A percentile compares a stretch with the other conserved stretches of the same genome.
Conservation (phyloP, 768 basidiomycete genomes). For the Megacollybia marginata region DNA sequence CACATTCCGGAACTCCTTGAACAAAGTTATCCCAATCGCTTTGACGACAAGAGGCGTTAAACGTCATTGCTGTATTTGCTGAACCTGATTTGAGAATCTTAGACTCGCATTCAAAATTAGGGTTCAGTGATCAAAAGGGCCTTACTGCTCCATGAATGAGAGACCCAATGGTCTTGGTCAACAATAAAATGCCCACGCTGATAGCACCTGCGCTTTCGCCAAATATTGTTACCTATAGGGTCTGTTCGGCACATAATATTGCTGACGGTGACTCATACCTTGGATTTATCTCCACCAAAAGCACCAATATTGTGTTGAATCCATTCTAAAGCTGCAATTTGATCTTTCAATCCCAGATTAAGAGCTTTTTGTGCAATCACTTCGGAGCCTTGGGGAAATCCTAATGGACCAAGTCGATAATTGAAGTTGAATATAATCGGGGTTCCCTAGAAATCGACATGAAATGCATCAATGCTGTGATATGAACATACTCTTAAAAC, state of each 20-base stretch:
- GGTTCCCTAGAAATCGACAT: constrained; percentile 5
- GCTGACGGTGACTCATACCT: constrained; percentile 10
- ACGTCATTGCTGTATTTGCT: too few relatives aligned
- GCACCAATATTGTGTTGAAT: constrained; percentile 36
- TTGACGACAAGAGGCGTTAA: too few relatives aligned
- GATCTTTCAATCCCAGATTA: constrained; percentile 23
- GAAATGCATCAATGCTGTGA: neutral
- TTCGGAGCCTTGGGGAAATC: constrained; percentile 26
- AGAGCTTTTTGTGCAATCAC: constrained; percentile 13
- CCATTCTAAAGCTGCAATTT: constrained; percentile 22
- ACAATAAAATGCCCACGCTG: constrained; percentile 15
- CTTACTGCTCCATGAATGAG: constrained; percentile 12
- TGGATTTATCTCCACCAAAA: constrained; percentile 34
- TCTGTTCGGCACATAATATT: too few relatives aligned
- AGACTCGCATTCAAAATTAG: too few relatives aligned
- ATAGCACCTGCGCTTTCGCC: constrained; percentile 32
- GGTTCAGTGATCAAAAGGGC: too few relatives aligned
- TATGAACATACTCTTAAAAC: constrained; percentile 4
- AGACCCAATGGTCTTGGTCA: constrained; percentile 9
- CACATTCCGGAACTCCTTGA: too few relatives aligned
- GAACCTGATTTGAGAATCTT: too few relatives aligned
- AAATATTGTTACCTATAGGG: constrained; percentile 17
- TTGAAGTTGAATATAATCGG: constrained; percentile 34
- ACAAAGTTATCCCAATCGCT: too few relatives aligned
- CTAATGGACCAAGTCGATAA: constrained; percentile 32